Percentiles rank a stretch among this genome's conserved stretches.
Evolutionary conservation across 169 alveolate species (phyloP).

Genomic region (Prorocentrum cordatum): DNA sequence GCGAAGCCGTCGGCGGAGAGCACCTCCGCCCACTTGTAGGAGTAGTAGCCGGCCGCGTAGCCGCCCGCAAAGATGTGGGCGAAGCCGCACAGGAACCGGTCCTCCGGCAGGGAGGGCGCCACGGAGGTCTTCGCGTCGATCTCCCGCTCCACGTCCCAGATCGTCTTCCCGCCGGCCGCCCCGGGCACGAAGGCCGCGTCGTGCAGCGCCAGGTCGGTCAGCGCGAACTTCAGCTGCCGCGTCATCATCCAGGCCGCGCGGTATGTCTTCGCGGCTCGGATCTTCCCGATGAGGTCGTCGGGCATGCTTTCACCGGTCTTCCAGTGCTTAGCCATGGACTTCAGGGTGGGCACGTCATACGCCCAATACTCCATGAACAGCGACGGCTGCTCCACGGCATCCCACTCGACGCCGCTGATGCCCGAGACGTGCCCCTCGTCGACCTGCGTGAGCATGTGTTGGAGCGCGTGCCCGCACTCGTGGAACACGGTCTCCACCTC

Average conservation of each 20-base stretch:
- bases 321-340: not conserved
- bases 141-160: not conserved
- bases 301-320: not conserved
- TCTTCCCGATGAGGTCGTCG: not conserved
- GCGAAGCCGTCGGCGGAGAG: constrained; percentile 33
- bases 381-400: constrained; percentile 36
- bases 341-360: not conserved
- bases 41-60: constrained; percentile 39
- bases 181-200: too few species aligned
- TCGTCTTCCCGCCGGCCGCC: not conserved
- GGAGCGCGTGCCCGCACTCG: constrained; percentile 32
- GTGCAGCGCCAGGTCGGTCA: not conserved
- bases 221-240: not conserved
- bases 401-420: constrained; percentile 5
- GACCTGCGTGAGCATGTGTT: constrained; percentile 22
- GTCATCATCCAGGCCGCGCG: not conserved
- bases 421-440: not conserved
- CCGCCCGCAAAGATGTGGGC: constrained; percentile 43
- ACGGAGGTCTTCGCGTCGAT: not conserved
- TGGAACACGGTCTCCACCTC: constrained; percentile 38
- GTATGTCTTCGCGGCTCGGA: not conserved
- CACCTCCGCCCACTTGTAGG: constrained; percentile 57
- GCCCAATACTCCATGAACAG: constrained; percentile 26
- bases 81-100: constrained; percentile 2
- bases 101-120: not conserved